phyloP scores from a whole-genome alignment of 2,329 filamentous ascomycete genomes.

The Parastagonospora avenae region DNA sequence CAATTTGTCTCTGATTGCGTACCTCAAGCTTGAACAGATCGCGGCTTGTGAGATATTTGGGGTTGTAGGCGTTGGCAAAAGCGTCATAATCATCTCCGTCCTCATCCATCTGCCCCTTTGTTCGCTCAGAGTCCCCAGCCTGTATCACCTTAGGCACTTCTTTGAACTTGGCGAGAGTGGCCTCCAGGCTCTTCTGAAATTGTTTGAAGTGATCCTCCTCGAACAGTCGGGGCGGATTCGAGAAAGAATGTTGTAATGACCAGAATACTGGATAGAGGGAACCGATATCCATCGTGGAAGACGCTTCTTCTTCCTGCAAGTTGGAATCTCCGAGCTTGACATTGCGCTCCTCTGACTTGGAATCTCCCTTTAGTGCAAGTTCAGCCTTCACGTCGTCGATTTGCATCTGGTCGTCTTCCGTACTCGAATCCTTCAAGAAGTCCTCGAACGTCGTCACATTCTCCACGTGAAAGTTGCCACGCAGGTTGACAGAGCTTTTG shows the following conservation, averaged over 20 bases:
- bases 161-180: constrained; percentile 77
- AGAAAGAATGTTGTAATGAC: constrained; percentile 90
- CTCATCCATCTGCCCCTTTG: constrained; percentile 63
- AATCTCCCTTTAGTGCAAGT: constrained; percentile 34
- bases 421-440: constrained; percentile 45
- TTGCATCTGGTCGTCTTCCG: constrained; percentile 65
- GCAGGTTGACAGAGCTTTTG: constrained; percentile 94
- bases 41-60: constrained; percentile 96
- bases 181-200: constrained; percentile 68
- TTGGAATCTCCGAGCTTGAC: constrained; percentile 52
- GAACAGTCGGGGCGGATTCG: constrained; percentile 84
- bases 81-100: constrained; percentile 66
- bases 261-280: constrained; percentile 90
- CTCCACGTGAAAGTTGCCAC: constrained; percentile 94
- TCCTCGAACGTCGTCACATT: constrained; percentile 88
- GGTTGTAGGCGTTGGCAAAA: constrained; percentile 80
- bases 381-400: constrained; percentile 59
- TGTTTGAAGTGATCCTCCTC: constrained; percentile 67
- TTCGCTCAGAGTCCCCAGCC: constrained; percentile 69
- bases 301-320: constrained; percentile 54
- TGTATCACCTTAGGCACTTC: constrained; percentile 70
- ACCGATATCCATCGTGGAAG: constrained; percentile 64
- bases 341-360: constrained; percentile 42
- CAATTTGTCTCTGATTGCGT: constrained; percentile 35
- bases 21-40: constrained; percentile 96